Base-by-base conservation (phyloP, 1,139 yeast species). In the Suhomyces ambrosiae region DNA sequence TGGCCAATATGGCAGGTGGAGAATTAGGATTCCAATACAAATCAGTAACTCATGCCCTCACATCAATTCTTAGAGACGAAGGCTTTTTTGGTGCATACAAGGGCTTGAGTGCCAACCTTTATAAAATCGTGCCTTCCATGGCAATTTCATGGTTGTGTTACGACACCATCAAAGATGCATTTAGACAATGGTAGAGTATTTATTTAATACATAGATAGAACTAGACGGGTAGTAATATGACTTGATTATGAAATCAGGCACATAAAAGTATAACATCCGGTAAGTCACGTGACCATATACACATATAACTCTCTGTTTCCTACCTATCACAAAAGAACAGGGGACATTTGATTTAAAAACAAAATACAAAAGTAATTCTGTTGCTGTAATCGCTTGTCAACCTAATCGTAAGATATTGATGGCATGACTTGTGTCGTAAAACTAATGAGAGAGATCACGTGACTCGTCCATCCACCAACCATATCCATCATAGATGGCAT, bases 101-200 rank as follows among this genome's bases (percentile, higher is more conserved):
- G 56, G 97, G 97, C 0, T 73, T 90, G 54, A 76, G 85, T 3
- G 96, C 97, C 2, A 90, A 90, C 56, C 70, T 90, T 56, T 82
- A 88, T 65, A 90, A 90, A 59, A 94, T 90, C 3, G 86, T 88
- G 26, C 97, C 97, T 0, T 82, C 94, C 7, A 90, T 90, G 92
- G 97, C 97, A 2, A 89, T 90, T 14, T 86, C 90, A 45, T 92
- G 96, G 96, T 68, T 86, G 42, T 80, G 86, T 44, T 90, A 86
- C 61, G 97, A 90, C 57, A 60, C 79, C 27, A 68, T 85, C 16
- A 75, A 74, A 52, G 82, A 60, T 11, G 45, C 52, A 22, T 61
- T 71, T 13, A 57, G 56, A 7, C 35, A 40, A 15, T 68, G 75
- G 75, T 70, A 23, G 30, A 7, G 7, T 26, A 15, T 24, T 24